Conservation (phyloP, 345 rosid genomes). For the Hypericum androsaemum region DNA sequence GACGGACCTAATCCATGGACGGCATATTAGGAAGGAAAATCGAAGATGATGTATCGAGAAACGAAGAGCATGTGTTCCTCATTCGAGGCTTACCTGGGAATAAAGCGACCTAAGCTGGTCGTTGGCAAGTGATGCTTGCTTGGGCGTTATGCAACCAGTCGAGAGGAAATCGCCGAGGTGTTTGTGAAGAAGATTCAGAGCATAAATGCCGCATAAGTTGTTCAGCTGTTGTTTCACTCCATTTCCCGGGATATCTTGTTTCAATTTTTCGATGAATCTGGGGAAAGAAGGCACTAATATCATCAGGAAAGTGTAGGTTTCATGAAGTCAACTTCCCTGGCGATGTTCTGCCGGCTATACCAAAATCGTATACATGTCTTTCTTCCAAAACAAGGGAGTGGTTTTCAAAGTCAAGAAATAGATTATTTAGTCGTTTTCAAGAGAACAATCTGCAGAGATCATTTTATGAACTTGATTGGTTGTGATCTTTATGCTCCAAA, state of each 20-base stretch:
- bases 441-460: no score
- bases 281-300: conserved; percentile 5
- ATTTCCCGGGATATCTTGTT: conserved; percentile 69
- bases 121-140: conserved; percentile 74
- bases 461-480: no score
- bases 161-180: conserved; percentile 81
- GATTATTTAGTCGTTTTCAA: no score
- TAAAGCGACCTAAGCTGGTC: conserved; percentile 75
- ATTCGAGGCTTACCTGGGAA: conserved; percentile 41
- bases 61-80: no score
- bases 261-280: conserved; percentile 85
- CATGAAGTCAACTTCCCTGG: no score
- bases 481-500: no score
- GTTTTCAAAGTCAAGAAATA: no score
- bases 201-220: conserved; percentile 60
- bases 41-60: not conserved
- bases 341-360: no score
- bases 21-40: not conserved
- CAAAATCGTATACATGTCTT: no score
- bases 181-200: conserved; percentile 69
- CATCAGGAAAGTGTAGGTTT: no score
- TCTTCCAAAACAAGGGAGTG: no score
- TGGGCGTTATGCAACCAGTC: conserved; percentile 61
- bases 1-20: conserved; percentile 51
- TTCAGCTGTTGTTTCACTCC: conserved; percentile 74